A percentile compares a stretch with the other conserved stretches of the same genome.
Conservation (phyloP, 2,329 filamentous ascomycete species). For the Trematosphaeria pertusa region DNA sequence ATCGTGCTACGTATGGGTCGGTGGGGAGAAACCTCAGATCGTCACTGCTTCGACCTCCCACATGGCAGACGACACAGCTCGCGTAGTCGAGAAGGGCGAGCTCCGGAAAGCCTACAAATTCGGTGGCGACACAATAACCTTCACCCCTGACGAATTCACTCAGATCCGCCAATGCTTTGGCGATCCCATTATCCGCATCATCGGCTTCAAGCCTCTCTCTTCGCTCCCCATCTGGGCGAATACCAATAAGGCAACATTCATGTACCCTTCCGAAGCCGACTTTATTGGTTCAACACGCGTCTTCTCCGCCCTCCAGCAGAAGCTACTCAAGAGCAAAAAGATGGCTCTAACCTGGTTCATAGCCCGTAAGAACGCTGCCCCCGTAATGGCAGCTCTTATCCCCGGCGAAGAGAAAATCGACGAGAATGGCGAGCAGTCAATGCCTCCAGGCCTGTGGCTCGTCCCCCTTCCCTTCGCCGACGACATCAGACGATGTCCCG, state of each 20-base stretch:
- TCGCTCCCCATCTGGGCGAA: slow-evolving; percentile 83
- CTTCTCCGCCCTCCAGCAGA: slow-evolving; percentile 89
- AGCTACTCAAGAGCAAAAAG: slow-evolving; percentile 79
- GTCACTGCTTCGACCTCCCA: slow-evolving; percentile 75
- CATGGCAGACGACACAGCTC: slow-evolving; percentile 78
- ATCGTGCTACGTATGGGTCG: slow-evolving; percentile 86
- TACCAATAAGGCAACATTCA: slow-evolving; percentile 84
- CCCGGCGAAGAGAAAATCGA: slow-evolving; percentile 73
- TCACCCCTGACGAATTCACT: slow-evolving; percentile 83
- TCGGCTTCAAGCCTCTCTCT: slow-evolving; percentile 88
- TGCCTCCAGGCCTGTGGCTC: slow-evolving; percentile 88
- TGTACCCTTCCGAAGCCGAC: slow-evolving; percentile 91
- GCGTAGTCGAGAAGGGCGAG: slow-evolving; percentile 79
- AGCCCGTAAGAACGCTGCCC: slow-evolving; percentile 78
- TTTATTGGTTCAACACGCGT: slow-evolving; percentile 91
- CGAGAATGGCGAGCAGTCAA: slow-evolving; percentile 68
- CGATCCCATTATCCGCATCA: slow-evolving; percentile 80
- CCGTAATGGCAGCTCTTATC: slow-evolving; percentile 80
- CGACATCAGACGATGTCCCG: slow-evolving; percentile 79
- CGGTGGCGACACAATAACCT: slow-evolving; percentile 86
- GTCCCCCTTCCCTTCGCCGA: slow-evolving; percentile 88
- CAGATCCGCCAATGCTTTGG: slow-evolving; percentile 77
- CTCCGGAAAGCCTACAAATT: slow-evolving; percentile 95
- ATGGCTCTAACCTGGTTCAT: slow-evolving; percentile 91
- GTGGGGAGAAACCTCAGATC: slow-evolving; percentile 84